Base-by-base conservation (phyloP, 2,329 filamentous ascomycete genomes). In the Verticillium klebahnii region DNA sequence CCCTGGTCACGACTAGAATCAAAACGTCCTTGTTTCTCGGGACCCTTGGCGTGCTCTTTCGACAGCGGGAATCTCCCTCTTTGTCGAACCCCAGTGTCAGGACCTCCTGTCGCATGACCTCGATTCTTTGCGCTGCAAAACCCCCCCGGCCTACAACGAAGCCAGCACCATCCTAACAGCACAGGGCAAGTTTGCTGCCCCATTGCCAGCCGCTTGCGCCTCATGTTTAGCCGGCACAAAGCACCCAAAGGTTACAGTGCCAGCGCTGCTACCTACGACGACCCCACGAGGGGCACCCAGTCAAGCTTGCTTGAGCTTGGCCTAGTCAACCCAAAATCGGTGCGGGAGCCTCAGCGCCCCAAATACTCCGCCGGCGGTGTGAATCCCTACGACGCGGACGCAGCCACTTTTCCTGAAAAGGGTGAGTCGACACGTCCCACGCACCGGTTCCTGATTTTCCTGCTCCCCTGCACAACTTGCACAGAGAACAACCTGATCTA, bases 381-480 rank as follows among this genome's bases (percentile, higher is more conserved):
- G 61, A 36, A 63, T 58, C 29, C 63, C 57, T 63, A 60, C 56
- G 37, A 63, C 58, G 45, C 68, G 62, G 70, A 73, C 67, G 68
- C 69, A 58, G 67, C 74, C 39, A 73, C 75, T 36, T 75, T 75
- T 65, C 73, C 74, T 45, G 77, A 78, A 66, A 77, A 78, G 71
- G 77, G 78, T 80, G 73, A 69, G 73, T 69, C 40, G 61, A 61
- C 50, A 39, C 61, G 40, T 60, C 19, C 34, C 54, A 7, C 37
- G 9, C 23, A 56, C 31, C 25, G 23, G 31, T 39, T 50, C 56
- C 11, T 7, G 36, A 12, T 29, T 58, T 23, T 15, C n/a, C 1
- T 19, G 32, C 34, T 25, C 19, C 2, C 19, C 11, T 34, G 11
- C 6, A n/a, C n/a, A 3, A 17, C 36, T 25, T 5, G 11, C 36